These are phyloP conservation scores for Polymyxa betae DNA, from an alignment of 208 protist genomes.

Conservation along the genomic window DNA sequence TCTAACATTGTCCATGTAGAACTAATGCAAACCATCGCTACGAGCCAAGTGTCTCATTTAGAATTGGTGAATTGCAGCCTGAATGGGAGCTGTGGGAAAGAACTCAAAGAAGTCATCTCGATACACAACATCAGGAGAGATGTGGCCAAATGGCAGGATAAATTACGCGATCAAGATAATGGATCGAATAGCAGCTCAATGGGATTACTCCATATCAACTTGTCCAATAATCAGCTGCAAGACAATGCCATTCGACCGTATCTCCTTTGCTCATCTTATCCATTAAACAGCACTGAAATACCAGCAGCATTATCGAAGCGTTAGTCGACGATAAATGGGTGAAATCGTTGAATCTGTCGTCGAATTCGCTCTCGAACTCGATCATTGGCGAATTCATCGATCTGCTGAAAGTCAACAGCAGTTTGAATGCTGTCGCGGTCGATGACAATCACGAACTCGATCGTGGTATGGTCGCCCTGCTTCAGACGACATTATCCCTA, in stretches of 20 bases:
- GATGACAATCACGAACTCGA: not conserved
- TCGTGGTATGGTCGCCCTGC: not conserved
- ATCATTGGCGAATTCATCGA: conserved; percentile 5
- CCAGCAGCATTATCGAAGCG: not conserved
- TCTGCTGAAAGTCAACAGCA: not conserved
- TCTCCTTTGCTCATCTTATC: too few relatives aligned
- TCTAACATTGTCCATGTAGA: not conserved
- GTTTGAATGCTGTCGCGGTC: not conserved
- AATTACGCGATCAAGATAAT: not conserved
- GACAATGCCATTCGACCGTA: not conserved
- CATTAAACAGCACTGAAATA: too few relatives aligned
- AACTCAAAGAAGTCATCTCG: not conserved
- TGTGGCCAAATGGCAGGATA: conserved; percentile 43
- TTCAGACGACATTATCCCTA: not conserved
- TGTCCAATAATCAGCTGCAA: not conserved
- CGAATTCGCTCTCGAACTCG: not conserved
- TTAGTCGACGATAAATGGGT: conserved; percentile 48
- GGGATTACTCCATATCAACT: not conserved
- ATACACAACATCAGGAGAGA: conserved; percentile 2
- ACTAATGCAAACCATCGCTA: not conserved
- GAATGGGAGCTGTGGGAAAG: not conserved
- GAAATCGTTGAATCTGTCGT: not conserved
- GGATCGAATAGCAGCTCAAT: not conserved
- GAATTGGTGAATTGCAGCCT: not conserved
- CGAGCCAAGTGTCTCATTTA: not conserved